A percentile compares a stretch with the other conserved stretches of the same genome.
Conservation (phyloP, 164 flowering plant genomes). For the Liriodendron chinense region DNA sequence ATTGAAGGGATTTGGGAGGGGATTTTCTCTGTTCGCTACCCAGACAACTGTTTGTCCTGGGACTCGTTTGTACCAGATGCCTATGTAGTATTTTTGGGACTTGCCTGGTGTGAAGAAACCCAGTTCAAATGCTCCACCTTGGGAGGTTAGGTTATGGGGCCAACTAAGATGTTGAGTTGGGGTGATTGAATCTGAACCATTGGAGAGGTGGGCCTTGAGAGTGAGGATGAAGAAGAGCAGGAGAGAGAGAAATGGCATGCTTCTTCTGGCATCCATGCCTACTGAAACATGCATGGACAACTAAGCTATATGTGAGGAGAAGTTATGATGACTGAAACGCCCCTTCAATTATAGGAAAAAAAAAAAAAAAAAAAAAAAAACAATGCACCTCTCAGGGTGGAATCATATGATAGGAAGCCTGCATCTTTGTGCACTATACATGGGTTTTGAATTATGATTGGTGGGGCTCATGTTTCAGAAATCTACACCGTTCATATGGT, state of each 20-base stretch:
- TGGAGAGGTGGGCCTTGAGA: not conserved
- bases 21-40: slow-evolving; percentile 24
- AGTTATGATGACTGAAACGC: too few species aligned
- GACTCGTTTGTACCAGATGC: slow-evolving; percentile 24
- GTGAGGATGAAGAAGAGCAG: not conserved
- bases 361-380: too few species aligned
- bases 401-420: too few species aligned
- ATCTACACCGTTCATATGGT: too few species aligned
- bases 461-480: too few species aligned
- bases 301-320: too few species aligned
- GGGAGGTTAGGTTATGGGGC: slow-evolving; percentile 16
- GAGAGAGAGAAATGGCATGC: not conserved
- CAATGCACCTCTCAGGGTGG: too few species aligned
- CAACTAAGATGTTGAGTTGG: slow-evolving; percentile 14
- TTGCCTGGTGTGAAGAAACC: slow-evolving; percentile 30
- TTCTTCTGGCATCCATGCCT: not conserved
- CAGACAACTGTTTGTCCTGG: slow-evolving; percentile 18
- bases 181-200: not conserved
- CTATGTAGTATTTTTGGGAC: slow-evolving; percentile 21
- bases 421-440: too few species aligned
- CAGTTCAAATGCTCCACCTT: slow-evolving; percentile 19
- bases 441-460: too few species aligned
- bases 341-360: too few species aligned
- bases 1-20: slow-evolving; percentile 8
- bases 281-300: too few species aligned